Conservation (phyloP, 1,284 basidiomycete genomes). For the Xanthoconium separans region DNA sequence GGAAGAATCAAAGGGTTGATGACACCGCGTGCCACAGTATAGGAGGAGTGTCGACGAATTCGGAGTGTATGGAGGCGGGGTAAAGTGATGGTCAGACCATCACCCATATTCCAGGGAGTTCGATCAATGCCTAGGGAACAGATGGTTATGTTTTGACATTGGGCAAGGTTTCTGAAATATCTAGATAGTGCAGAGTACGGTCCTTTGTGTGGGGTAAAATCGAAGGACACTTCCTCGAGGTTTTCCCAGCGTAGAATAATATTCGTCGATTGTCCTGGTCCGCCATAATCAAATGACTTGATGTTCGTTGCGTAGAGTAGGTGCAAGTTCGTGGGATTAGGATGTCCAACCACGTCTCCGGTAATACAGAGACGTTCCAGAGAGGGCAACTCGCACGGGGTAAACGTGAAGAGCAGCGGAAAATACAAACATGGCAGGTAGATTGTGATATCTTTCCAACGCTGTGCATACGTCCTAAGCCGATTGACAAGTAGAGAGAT, state of each 20-base stretch:
- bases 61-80: slow-evolving; percentile 15
- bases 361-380: slow-evolving; percentile 15
- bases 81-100: slow-evolving; percentile 4
- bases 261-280: background rate
- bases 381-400: slow-evolving; percentile 14
- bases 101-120: background rate
- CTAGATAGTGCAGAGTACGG: background rate
- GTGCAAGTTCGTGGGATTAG: background rate
- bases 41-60: slow-evolving; percentile 7
- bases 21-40: background rate
- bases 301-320: slow-evolving; percentile 14
- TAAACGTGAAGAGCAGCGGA: slow-evolving; percentile 13
- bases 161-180: slow-evolving; percentile 3
- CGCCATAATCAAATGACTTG: slow-evolving; percentile 20
- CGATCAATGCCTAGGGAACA: slow-evolving; percentile 17
- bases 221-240: slow-evolving; percentile 15
- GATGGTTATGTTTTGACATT: slow-evolving; percentile 20
- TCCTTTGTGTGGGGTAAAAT: slow-evolving; percentile 6
- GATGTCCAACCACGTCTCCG: background rate
- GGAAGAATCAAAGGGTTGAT: slow-evolving; percentile 18
- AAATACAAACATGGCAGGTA: slow-evolving; percentile 11
- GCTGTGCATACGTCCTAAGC: slow-evolving; percentile 11
- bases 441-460: slow-evolving; percentile 19
- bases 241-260: slow-evolving; percentile 15
- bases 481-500: slow-evolving; percentile 9